Base-by-base conservation (phyloP, 2,329 filamentous ascomycete genomes). In the Ophiocordyceps unilateralis region DNA sequence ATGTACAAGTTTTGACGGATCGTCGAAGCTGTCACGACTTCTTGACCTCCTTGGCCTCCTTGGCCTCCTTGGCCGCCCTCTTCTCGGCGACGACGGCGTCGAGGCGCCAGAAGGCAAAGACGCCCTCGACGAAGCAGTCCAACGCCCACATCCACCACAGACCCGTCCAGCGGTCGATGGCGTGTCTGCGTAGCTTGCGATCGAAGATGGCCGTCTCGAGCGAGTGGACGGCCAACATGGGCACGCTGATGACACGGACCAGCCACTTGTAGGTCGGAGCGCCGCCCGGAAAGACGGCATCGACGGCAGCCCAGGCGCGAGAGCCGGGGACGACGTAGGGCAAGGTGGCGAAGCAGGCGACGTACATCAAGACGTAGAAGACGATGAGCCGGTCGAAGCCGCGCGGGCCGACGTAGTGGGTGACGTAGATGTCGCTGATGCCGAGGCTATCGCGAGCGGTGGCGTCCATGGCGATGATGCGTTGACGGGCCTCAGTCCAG, bases 391-490 rank as follows among this genome's bases (percentile, higher is more conserved):
- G 52, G 34, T 79, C 74, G 14, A 66, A 49, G 1, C 63, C 61
- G n/a, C 53, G 47, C 0, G 71, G 69, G 0, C 56, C 48, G 9
- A 54, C 47, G 51, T 66, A 78, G 36, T 49, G 46, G 6, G 54
- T 56, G 47, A 74, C 53, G 43, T 54, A 55, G 32, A 68, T 53
- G 53, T 65, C 52, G 66, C 72, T 51, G 42, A 81, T 67, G 15
- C 73, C 76, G 12, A 93, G 72, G 1, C 62, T 70, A 26, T 63
- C 51, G 28, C 81, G 69, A 50, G 73, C 55, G 55, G 58, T 55
- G 65, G 76, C 49, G 60, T 73, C 58, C 76, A 95, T 83, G 42
- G 78, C 75, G 41, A 93, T 76, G 36, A 89, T 66, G 42, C 83
- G 74, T 40, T 71, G 65, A 43, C 85, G 77, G 10, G 78, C 72